Base-by-base conservation (phyloP, 2,329 filamentous ascomycete species). In the Beauveria brongniartii region DNA sequence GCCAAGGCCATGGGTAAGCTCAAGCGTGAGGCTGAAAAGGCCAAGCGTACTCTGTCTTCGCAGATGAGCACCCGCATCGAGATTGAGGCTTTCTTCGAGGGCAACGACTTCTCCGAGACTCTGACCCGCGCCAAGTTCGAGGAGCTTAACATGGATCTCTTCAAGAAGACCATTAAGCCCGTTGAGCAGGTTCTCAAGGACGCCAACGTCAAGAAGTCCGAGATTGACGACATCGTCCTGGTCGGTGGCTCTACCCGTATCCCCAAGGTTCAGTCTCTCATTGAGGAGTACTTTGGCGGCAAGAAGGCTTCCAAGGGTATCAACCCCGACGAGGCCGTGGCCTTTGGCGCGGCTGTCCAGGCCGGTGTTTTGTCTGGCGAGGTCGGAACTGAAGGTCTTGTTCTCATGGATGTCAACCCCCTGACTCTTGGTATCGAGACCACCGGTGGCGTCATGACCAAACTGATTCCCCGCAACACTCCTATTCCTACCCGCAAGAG, bases 241-340 rank as follows among this genome's bases (percentile, higher is more conserved):
- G 93, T 97, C 65, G 94, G 94, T 87, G 94, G 94, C 78, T 97
- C 94, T 64, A 97, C 94, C 67, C 93, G 94, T 90, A 97, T 99
- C 69, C 93, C 94, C 76, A 97, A 97, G 89, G 92, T 97, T 67
- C 89, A 95, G 80, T 76, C 85, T 69, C 87, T 97, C 74, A 90
- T 97, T 67, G 92, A 97, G 83, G 92, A 97, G 79, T 97, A 85
- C 85, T 97, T 97, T 76, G 81, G 74, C 70, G 89, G 92, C 77
- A 97, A 97, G 90, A 92, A 94, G 84, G 92, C 92, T 70, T 92
- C 89, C 85, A 97, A 97, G 91, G 91, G 92, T 79, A 96, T 99
- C 77, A 97, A 97, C 86, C 94, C 94, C 69, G 94, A 99, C 73
- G 94, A 97, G 83, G 94, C 94, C 80, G 94, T 97, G 69, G 94